Base-by-base conservation (phyloP, 805 yeast genomes). In the Lipomyces japonicus region DNA sequence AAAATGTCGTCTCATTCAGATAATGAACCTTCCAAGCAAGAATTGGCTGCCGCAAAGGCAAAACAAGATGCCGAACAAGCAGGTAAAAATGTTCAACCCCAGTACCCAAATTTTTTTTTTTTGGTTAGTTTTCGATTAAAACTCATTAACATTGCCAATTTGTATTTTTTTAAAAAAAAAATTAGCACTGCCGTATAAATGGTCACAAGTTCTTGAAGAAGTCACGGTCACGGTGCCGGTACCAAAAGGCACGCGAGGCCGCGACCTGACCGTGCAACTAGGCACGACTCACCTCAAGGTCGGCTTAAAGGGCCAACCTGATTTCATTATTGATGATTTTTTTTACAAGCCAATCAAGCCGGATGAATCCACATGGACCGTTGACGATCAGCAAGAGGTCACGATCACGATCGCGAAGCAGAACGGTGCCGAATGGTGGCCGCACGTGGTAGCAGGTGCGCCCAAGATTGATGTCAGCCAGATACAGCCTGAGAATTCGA, bases 371-470 rank as follows among this genome's bases (percentile, higher is more conserved):
- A 69, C 75, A 2, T 73, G 77, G 77, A 62, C 73, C 3, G 61
- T 74, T 3, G 70, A 65, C 19, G 76, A 73, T 46, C 64, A 63
- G 39, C 59, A 56, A 32, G 73, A 67, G 51, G 62, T 73, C 22
- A 54, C 62, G 7, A 52, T 73, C 18, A 63, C 68, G 6, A 60
- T 73, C 16, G 73, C 71, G 31, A 73, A 73, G 56, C 39, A 42
- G 38, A 68, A 65, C 56, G 56, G 63, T 41, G 60, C 61, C 44
- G 72, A 72, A 45, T 74, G 77, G 77, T 73, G 77, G 77, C 75
- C 76, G 18, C 74, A 69, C 50, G 74, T 74, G 7, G 67, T 73
- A 3, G 63, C 61, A 3, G 37, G 64, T 2, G 75, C 72, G 39
- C 74, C 75, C 34, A 68, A 70, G 55, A 70, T 72, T 44, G 76